Evolutionary conservation across 371 early-diverging fungal genomes (phyloP).

Genomic region (Mucor saturninus): DNA sequence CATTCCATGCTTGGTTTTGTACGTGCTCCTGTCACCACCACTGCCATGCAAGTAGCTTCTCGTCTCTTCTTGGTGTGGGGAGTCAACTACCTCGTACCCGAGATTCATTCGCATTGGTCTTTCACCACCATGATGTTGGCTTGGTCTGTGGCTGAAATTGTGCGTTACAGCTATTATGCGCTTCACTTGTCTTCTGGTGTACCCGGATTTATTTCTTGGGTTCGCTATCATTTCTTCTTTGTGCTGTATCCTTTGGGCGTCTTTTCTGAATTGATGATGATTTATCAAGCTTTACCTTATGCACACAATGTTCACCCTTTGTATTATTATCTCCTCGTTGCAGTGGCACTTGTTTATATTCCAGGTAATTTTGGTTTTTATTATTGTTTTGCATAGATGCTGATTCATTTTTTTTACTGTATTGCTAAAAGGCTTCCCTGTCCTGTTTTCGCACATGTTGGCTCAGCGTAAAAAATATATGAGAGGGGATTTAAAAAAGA

Average conservation of each 20-base stretch:
- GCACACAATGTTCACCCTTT: constrained; percentile 56
- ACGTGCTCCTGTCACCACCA: constrained; percentile 79
- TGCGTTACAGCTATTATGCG: constrained; percentile 88
- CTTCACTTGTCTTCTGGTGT: constrained; percentile 57
- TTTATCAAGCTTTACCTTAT: constrained; percentile 73
- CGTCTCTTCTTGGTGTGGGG: constrained; percentile 89
- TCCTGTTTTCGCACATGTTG: constrained; percentile 91
- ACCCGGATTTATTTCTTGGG: constrained; percentile 66
- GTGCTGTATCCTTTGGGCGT: constrained; percentile 93
- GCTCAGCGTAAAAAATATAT: constrained; percentile 81
- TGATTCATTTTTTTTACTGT: too few relatives aligned
- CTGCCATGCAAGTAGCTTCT: constrained; percentile 84
- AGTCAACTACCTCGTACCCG: constrained; percentile 69
- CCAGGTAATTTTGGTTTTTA: constrained; percentile 50
- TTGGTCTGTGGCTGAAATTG: constrained; percentile 90
- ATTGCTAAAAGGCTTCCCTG: constrained; percentile 67
- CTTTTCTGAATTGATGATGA: constrained; percentile 78
- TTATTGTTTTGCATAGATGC: too few relatives aligned
- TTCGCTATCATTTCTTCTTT: constrained; percentile 86
- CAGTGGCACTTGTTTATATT: constrained; percentile 67
- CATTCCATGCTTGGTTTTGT: constrained; percentile 65
- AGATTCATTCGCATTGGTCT: constrained; percentile 67
- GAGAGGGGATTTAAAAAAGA: constrained; percentile 48
- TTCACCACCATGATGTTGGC: constrained; percentile 88
- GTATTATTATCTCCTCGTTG: constrained; percentile 62